A percentile compares a stretch with the other conserved stretches of the same genome.
Conservation (phyloP, 2,329 filamentous ascomycete genomes). For the Aspergillus sp. region DNA sequence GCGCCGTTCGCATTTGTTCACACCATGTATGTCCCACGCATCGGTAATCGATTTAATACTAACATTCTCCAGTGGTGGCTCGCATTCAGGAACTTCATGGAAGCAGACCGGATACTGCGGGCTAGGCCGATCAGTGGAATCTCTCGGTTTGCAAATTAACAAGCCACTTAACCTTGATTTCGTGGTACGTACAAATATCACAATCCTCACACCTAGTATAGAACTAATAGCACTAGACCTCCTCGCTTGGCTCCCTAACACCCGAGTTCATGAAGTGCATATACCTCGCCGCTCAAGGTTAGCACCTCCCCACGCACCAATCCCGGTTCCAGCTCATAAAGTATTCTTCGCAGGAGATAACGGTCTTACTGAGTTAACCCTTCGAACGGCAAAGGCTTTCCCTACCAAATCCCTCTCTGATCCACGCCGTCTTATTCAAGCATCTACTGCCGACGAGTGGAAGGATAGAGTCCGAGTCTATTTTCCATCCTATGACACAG, state of each 20-base stretch:
- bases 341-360: constrained; percentile 42
- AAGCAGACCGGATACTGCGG: constrained; percentile 69
- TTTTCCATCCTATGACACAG: constrained; percentile 74
- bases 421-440: constrained; percentile 43
- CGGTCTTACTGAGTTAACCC: constrained; percentile 44
- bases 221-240: constrained; percentile 53
- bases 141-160: constrained; percentile 60
- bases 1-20: constrained; percentile 75
- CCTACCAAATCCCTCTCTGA: constrained; percentile 35
- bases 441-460: constrained; percentile 37
- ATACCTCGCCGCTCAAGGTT: constrained; percentile 59
- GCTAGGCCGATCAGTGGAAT: constrained; percentile 64
- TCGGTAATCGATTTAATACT: not conserved
- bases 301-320: not conserved
- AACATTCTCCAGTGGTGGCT: constrained; percentile 52
- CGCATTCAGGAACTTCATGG: constrained; percentile 51
- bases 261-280: constrained; percentile 63
- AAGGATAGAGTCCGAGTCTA: constrained; percentile 67
- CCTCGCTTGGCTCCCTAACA: constrained; percentile 78
- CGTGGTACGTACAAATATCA: constrained; percentile 51
- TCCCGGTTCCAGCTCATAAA: not conserved
- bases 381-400: constrained; percentile 33
- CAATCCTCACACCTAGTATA: not conserved
- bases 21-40: constrained; percentile 62
- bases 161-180: constrained; percentile 68